phyloP scores from a whole-genome alignment of 129 eudicot species.

The Chrysanthemum makinoi region DNA sequence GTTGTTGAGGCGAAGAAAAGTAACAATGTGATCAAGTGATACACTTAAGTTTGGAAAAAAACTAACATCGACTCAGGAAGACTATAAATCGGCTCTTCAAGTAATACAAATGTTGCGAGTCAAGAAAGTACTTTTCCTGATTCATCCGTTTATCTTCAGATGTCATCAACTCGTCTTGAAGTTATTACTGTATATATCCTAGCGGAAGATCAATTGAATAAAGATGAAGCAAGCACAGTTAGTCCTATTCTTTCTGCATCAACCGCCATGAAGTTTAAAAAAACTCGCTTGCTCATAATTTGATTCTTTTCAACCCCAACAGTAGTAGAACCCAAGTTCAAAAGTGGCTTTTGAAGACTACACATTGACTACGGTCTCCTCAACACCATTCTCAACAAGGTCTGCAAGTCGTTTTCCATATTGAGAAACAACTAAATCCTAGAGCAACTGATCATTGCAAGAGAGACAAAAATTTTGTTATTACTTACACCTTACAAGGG shows the following conservation, averaged over 20 bases:
- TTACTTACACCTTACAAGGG: slow-evolving; percentile 32
- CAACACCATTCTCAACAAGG: slow-evolving; percentile 16
- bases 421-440: slow-evolving; percentile 39
- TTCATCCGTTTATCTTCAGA: background rate
- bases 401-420: slow-evolving; percentile 49
- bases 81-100: no score
- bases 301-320: slow-evolving; percentile 19
- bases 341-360: slow-evolving; percentile 66
- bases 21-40: no score
- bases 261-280: slow-evolving; percentile 75
- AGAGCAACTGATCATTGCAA: slow-evolving; percentile 61
- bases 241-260: slow-evolving; percentile 87
- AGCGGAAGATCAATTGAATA: no score
- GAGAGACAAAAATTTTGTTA: slow-evolving; percentile 51
- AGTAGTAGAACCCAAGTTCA: slow-evolving; percentile 27
- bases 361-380: background rate
- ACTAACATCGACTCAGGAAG: slow-evolving; percentile 49
- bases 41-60: no score
- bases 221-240: no score
- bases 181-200: no score
- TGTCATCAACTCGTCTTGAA: slow-evolving; percentile 67
- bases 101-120: no score
- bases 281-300: background rate
- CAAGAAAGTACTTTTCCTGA: no score
- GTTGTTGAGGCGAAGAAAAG: no score